Base-by-base conservation (phyloP, 768 basidiomycete genomes). In the Tricholoma flavovirens region DNA sequence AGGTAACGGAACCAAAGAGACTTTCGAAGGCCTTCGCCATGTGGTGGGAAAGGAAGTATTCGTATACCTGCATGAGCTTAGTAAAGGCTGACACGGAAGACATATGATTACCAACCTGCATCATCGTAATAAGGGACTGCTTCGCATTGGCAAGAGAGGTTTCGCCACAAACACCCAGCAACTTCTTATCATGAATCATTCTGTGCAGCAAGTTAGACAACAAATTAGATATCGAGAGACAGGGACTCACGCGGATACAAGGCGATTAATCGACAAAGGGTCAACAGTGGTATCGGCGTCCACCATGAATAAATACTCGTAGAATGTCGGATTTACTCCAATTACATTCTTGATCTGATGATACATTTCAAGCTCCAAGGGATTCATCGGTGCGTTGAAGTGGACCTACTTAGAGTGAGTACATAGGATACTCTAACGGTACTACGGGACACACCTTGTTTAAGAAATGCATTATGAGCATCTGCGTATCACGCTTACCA, bases 301-400 rank as follows among this genome's bases (percentile, higher is more conserved):
- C 40, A 97, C 83, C 68, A 85, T 93, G 75, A 96, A 89, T 58
- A 94, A 62, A 64, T 95, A 98, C 72, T 98, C 97, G 72, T 98
- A 99, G 75, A 98, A 98, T 0, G 93, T 87, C 2, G 96, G 97
- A 72, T 99, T 97, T 66, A 99, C 93, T 71, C 97, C 97, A 64
- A 99, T 98, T 53, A 98, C 94, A 66, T 99, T 99, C 82, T 98
- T 93, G 80, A 98, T 94, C 72, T 99, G 97, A 69, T 98, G 97
- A 67, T 94, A 98, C 76, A 99, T 96, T 75, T 99, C 97, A 53
- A 99, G 74, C 73, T 99, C 97, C 59, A 96, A 73, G 0, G 97
- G 97, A 65, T 89, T 92, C 97, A 99, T 98, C 0, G 94, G 87
- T 19, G 92, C 72, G 69, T 95, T 92, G 72, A 96, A 98, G 72